These are phyloP conservation scores for Acacia concinna DNA, from an alignment of 331 rosid species.

Conservation along the genomic window DNA sequence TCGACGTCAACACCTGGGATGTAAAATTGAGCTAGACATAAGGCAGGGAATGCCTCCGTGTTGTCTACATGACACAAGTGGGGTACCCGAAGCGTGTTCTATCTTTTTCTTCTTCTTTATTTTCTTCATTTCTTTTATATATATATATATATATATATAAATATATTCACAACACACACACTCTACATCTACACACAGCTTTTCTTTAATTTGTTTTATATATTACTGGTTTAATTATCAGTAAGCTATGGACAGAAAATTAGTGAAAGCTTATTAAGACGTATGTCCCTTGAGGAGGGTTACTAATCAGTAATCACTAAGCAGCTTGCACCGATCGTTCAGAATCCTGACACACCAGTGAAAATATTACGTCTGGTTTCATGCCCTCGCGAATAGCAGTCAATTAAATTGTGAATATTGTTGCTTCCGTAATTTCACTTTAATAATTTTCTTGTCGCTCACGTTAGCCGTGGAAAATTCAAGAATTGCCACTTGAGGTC, in stretches of 20 bases:
- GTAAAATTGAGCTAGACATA: neutral
- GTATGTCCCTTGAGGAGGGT: no score
- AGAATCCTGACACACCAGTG: neutral
- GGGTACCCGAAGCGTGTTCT: slow-evolving; percentile 6
- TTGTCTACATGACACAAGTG: neutral
- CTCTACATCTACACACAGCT: neutral
- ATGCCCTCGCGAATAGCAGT: no score
- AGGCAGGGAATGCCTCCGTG: slow-evolving; percentile 1
- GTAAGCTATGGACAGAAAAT: neutral
- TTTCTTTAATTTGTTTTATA: neutral
- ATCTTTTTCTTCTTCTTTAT: neutral
- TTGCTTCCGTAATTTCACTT: neutral
- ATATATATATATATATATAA: neutral
- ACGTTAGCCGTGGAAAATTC: neutral
- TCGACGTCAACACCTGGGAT: slow-evolving; percentile 17
- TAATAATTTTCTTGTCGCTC: neutral
- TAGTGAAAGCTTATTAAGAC: no score
- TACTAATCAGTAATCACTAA: no score
- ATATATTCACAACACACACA: neutral
- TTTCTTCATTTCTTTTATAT: neutral
- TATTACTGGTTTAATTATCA: neutral
- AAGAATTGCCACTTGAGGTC: neutral
- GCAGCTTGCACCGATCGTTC: no score
- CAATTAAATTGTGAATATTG: neutral
- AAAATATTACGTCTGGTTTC: neutral